Conservation (phyloP, 1,284 basidiomycete genomes). For the Melanopsichium pennsylvanicum region DNA sequence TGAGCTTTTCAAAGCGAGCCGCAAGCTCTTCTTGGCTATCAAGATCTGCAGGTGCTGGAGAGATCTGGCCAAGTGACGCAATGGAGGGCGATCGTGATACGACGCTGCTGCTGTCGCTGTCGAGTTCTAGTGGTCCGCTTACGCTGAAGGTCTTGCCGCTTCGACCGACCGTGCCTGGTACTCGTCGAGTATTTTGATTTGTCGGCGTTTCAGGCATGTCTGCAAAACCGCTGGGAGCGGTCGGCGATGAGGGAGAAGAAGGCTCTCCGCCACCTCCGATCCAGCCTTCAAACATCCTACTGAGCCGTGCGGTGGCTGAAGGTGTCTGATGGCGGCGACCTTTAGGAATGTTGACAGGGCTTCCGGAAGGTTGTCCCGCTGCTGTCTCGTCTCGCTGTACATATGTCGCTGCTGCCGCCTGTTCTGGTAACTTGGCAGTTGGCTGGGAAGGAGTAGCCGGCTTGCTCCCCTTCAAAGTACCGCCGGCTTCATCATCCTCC, state of each 20-base stretch:
- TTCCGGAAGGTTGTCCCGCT: neutral
- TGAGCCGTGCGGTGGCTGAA: conserved; percentile 48
- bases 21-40: conserved; percentile 33
- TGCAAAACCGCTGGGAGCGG: neutral
- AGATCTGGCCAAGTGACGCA: conserved; percentile 16
- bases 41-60: conserved; percentile 16
- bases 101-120: conserved; percentile 27
- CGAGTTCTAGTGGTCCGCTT: conserved; percentile 53
- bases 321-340: conserved; percentile 31
- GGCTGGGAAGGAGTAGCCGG: conserved; percentile 14
- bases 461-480: conserved; percentile 41
- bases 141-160: conserved; percentile 47
- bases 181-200: conserved; percentile 10
- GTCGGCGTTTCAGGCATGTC: conserved; percentile 31
- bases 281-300: conserved; percentile 60
- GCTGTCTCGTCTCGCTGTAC: neutral
- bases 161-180: conserved; percentile 30
- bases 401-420: neutral
- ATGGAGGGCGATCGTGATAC: conserved; percentile 39
- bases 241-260: conserved; percentile 21
- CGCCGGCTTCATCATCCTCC: conserved; percentile 29
- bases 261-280: conserved; percentile 30
- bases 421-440: neutral
- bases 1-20: conserved; percentile 44
- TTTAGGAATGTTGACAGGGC: conserved; percentile 21